phyloP scores from a whole-genome alignment of 2,329 filamentous ascomycete genomes.

The Penicillium sp. region DNA sequence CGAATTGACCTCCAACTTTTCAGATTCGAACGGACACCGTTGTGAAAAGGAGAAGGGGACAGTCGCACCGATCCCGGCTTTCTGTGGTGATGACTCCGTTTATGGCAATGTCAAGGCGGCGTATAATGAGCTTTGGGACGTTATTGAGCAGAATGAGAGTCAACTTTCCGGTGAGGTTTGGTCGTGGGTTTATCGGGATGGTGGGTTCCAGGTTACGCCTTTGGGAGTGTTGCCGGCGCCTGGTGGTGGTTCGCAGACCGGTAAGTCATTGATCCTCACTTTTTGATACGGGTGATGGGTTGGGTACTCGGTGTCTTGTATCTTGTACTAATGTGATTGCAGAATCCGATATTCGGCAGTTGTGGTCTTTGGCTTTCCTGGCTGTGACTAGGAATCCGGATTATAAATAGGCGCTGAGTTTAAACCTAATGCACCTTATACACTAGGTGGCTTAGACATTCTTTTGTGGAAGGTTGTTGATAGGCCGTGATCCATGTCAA shows the following conservation, averaged over 20 bases:
- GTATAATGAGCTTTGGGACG: slow-evolving; percentile 67
- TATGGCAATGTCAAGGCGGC: slow-evolving; percentile 56
- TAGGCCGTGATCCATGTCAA: no score
- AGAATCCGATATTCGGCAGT: slow-evolving; percentile 30
- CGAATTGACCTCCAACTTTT: slow-evolving; percentile 25
- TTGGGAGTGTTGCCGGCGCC: slow-evolving; percentile 59
- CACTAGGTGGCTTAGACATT: no score
- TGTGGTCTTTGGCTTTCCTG: slow-evolving; percentile 28
- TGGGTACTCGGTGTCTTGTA: background rate
- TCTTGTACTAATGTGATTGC: slow-evolving; percentile 4
- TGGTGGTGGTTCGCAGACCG: slow-evolving; percentile 49
- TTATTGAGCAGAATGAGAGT: slow-evolving; percentile 61
- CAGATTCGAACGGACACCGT: background rate
- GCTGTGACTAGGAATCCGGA: slow-evolving; percentile 23
- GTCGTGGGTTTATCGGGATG: slow-evolving; percentile 64
- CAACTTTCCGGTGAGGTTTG: slow-evolving; percentile 66
- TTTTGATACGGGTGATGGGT: background rate
- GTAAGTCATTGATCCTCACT: slow-evolving; percentile 22
- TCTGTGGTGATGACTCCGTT: slow-evolving; percentile 57
- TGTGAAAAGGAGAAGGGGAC: slow-evolving; percentile 1
- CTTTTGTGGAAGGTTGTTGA: no score
- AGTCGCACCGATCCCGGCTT: slow-evolving; percentile 47
- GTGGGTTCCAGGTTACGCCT: slow-evolving; percentile 56
- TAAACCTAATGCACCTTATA: no score
- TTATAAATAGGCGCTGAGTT: slow-evolving; percentile 10